Evolutionary conservation across 2,329 filamentous ascomycete species (phyloP), one percentile per base, ranked within the genome.

Genomic region (Fusarium paranaense): DNA sequence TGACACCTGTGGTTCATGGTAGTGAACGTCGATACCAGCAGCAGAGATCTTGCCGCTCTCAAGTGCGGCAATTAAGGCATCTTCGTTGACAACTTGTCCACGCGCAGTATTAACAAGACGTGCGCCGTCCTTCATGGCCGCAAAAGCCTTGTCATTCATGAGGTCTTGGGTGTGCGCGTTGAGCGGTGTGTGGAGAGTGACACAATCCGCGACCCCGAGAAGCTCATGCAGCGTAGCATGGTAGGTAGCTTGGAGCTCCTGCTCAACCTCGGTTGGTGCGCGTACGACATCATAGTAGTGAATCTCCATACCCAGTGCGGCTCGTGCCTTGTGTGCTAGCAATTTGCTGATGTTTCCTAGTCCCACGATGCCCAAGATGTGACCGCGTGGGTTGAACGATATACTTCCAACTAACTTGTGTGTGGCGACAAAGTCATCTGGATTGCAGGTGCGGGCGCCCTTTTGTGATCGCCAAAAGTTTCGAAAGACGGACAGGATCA

Each of bases 1-100:
- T 5, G 76, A 78, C 8, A 90, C 86, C 64, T 83, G 73, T 0
- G 89, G 89, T 77, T 90, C 89, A 54, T 86, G 76, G 7, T 86
- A 85, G 78, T 90, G 87, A 14, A 90, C 89, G 74, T 90, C 89
- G 14, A 90, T 74, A 0, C 86, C 88, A 0, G 86, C 88, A 3
- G 85, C 84, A 0, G 79, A 79, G 2, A 90, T 45, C 7, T 83
- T 83, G 0, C 87, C 87, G 6, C 78, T 81, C 62, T 87, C 83
- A 42, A 90, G 72, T 1, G 86, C 88, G 7, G 77, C 75, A 1
- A 87, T 79, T 30, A 90, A 74, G 5, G 85, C 87, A 1, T 83
- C 83, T 69, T 90, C 87, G 65, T 90, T 86, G 1, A 90, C 81
- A 1, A 90, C 76, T 57, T 84, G 85, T 0, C 88, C 89, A 2